Conservation (phyloP, 2,329 filamentous ascomycete species). For the Claviceps purpurea region DNA sequence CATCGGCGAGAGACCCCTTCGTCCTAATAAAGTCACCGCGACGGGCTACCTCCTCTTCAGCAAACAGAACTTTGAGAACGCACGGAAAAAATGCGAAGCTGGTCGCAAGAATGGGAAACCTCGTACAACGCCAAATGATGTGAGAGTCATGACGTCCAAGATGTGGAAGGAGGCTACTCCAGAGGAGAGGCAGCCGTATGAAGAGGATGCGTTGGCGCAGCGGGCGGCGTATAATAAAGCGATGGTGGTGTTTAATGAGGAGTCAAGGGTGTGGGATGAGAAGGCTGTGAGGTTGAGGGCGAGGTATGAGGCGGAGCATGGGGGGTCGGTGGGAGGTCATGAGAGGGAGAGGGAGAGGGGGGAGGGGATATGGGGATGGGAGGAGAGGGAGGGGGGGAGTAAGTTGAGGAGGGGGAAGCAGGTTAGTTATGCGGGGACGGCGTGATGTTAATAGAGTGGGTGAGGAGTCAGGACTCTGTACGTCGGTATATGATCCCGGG, state of each 20-base stretch:
- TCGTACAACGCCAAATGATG: constrained; percentile 61
- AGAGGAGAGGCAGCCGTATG: constrained; percentile 63
- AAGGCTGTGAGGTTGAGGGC: constrained; percentile 42
- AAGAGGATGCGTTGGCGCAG: constrained; percentile 58
- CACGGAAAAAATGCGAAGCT: constrained; percentile 47
- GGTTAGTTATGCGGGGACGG: constrained; percentile 25
- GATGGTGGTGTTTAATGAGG: constrained; percentile 44
- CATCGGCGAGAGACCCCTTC: constrained; percentile 63
- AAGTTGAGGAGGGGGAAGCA: constrained; percentile 24
- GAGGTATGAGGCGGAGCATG: constrained; percentile 40
- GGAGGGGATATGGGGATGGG: constrained; percentile 5
- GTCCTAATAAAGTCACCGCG: constrained; percentile 58
- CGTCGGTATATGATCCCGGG: too few relatives aligned
- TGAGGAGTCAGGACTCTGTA: too few relatives aligned
- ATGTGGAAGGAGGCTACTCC: constrained; percentile 75
- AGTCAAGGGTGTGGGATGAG: constrained; percentile 58
- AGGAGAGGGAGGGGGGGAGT: constrained; percentile 13
- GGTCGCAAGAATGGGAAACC: constrained; percentile 49
- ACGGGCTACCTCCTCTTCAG: constrained; percentile 88
- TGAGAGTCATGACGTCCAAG: constrained; percentile 71
- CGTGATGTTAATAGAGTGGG: constrained; percentile 13
- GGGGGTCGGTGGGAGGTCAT: too few relatives aligned
- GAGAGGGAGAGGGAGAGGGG: too few relatives aligned
- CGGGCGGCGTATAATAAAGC: constrained; percentile 50
- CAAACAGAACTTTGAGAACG: constrained; percentile 58